A percentile compares a stretch with the other conserved stretches of the same genome.
These are phyloP conservation scores for Pseudonitzschia delicatissima DNA, from an alignment of 108 stramenopile species.

Conservation along the genomic window DNA sequence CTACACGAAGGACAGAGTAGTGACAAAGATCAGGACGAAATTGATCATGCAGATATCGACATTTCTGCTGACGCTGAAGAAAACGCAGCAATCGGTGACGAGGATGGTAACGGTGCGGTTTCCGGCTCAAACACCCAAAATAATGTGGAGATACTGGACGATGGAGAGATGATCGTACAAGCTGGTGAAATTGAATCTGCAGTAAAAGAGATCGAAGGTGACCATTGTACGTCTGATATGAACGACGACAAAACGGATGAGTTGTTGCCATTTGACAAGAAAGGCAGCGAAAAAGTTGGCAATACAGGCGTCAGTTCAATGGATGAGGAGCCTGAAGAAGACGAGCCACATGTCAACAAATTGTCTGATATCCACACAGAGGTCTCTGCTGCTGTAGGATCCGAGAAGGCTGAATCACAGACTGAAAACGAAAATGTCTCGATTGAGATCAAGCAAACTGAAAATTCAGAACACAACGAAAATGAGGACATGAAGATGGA, in stretches of 20 bases:
- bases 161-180: background rate
- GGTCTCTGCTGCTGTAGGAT: background rate
- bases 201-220: background rate
- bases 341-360: background rate
- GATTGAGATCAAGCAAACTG: no score
- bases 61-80: background rate
- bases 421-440: background rate
- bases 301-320: background rate
- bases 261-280: background rate
- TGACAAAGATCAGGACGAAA: background rate
- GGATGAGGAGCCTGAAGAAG: no score
- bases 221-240: background rate
- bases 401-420: background rate
- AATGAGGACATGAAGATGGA: background rate
- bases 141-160: background rate
- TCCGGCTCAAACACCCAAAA: no score
- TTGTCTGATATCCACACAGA: background rate
- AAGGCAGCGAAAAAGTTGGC: background rate
- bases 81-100: background rate
- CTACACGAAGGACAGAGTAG: background rate
- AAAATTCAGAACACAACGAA: background rate
- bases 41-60: background rate
- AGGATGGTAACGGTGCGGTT: background rate
- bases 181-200: background rate
- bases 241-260: background rate